Base-by-base conservation (phyloP, 2,329 filamentous ascomycete species). In the Albifimbria verrucaria region DNA sequence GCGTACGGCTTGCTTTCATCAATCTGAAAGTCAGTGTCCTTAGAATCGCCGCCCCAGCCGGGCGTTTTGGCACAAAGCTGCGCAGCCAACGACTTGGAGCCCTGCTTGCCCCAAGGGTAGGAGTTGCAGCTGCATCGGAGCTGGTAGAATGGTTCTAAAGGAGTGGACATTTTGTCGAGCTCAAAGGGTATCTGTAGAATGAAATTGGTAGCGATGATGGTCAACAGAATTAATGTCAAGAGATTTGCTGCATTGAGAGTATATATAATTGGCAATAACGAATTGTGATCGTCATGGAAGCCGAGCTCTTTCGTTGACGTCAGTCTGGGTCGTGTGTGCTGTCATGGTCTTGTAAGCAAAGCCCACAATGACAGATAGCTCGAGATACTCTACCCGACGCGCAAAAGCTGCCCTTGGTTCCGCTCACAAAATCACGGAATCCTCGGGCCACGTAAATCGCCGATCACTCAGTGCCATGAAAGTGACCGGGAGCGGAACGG, bases 21-120 rank as follows among this genome's bases (percentile, higher is more conserved):
- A 48, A 91, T 79, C 55, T 80, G 76, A 71, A 88, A 88, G 32
- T 77, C 75, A 17, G 54, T 52, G 10, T 59, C 57, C 2, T 42
- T 17, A 5, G 48, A 56, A 4, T 63, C 51, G 26, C 55, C 58
- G 12, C 49, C 58, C 55, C 58, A 64, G 12, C 83, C 82, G 0
- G 85, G 83, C 0, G 86, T 88, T 59, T 86, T 81, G 11, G 80
- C 77, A 61, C 85, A 89, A 10, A 90, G 72, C 42, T 76, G 77
- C 1, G 86, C 88, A 12, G 86, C 84, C 12, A 90, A 68, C 0
- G 87, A 90, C 2, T 86, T 67, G 15, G 75, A 77, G 24, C 88
- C 88, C 60, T 80, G 77, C 65, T 85, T 88, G 2, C 88, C 89
- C 87, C 88, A 92, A 11, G 80, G 77, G 58, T 90, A 90, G 59